phyloP scores from a whole-genome alignment of 345 rosid species.

The Psidium guajava region DNA sequence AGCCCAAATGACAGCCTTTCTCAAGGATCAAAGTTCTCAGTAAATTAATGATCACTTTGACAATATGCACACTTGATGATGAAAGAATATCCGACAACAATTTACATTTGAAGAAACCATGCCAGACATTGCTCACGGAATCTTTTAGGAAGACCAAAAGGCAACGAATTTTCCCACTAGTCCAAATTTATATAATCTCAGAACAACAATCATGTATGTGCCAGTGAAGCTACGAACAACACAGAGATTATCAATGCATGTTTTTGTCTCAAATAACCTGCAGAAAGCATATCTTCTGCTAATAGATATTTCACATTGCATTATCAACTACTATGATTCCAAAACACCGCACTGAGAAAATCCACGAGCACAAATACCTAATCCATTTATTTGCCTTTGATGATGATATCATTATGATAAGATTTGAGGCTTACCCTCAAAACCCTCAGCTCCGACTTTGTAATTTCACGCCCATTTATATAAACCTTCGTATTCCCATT shows the following conservation, averaged over 20 bases:
- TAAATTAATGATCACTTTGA: not conserved
- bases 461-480: constrained; percentile 63
- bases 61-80: not conserved
- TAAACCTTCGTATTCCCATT: constrained; percentile 47
- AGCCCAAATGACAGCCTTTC: not conserved
- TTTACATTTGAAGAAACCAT: not conserved
- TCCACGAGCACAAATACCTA: not conserved
- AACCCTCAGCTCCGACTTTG: constrained; percentile 32
- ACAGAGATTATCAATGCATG: not conserved
- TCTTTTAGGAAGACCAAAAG: not conserved
- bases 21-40: not conserved
- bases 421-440: constrained; percentile 21
- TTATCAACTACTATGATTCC: not conserved
- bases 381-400: not conserved
- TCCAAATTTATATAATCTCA: not conserved
- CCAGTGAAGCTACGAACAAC: not conserved
- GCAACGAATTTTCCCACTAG: not conserved
- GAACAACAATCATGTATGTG: not conserved
- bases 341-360: not conserved
- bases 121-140: not conserved
- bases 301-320: not conserved
- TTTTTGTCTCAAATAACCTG: not conserved
- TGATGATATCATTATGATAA: not conserved
- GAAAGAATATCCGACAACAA: not conserved
- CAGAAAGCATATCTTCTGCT: not conserved